Evolutionary conservation across 305 asterid genomes (phyloP).

Genomic region (Ilex paraguariensis): DNA sequence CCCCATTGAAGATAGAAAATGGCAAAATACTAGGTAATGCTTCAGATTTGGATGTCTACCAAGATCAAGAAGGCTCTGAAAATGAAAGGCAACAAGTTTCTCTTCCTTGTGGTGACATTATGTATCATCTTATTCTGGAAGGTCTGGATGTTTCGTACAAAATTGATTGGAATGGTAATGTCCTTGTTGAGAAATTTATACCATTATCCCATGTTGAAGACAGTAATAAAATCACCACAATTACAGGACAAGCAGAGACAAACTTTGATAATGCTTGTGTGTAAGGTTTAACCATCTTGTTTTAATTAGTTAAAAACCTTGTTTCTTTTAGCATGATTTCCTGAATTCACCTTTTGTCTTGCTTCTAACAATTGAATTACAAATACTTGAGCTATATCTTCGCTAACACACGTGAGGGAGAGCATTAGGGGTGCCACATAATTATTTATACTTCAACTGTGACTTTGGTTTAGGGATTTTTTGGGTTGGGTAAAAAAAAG

Average conservation of each 20-base stretch:
- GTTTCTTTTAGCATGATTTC: neutral
- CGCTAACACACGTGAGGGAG: no score
- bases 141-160: slow-evolving; percentile 66
- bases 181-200: slow-evolving; percentile 52
- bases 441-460: no score
- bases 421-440: no score
- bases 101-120: slow-evolving; percentile 16
- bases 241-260: neutral
- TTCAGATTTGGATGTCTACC: slow-evolving; percentile 12
- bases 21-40: slow-evolving; percentile 4
- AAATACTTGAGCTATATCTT: no score
- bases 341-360: no score
- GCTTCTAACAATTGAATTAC: no score
- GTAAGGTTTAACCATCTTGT: neutral
- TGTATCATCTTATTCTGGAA: slow-evolving; percentile 70
- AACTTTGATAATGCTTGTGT: neutral
- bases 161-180: slow-evolving; percentile 50
- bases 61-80: slow-evolving; percentile 28
- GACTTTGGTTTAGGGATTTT: no score
- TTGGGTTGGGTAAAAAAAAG: no score
- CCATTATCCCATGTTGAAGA: slow-evolving; percentile 15
- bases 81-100: slow-evolving; percentile 23
- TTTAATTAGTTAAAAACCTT: neutral
- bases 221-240: slow-evolving; percentile 7
- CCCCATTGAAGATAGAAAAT: slow-evolving; percentile 11